phyloP scores from a whole-genome alignment of 768 basidiomycete species.

The Sarcodon aspratus region DNA sequence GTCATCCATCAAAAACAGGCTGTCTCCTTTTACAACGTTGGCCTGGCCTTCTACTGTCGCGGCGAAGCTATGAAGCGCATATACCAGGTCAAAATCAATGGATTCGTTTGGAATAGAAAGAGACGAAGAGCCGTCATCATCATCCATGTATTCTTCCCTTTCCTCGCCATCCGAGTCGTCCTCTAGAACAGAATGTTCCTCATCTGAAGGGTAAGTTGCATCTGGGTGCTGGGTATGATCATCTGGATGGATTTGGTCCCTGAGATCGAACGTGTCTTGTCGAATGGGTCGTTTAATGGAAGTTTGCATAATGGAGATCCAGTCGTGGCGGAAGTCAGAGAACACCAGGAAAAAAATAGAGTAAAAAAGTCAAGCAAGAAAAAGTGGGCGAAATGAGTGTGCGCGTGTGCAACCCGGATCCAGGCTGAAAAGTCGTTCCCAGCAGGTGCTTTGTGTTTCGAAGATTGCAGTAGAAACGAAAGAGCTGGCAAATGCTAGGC shows the following conservation, averaged over 20 bases:
- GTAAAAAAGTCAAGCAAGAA: not conserved
- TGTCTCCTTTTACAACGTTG: conserved; percentile 97
- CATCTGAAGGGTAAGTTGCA: conserved; percentile 46
- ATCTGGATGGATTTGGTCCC: conserved; percentile 46
- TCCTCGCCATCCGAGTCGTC: conserved; percentile 75
- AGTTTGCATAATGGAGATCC: too few relatives aligned
- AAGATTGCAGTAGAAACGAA: too few relatives aligned
- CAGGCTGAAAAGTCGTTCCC: too few relatives aligned
- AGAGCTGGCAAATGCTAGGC: too few relatives aligned
- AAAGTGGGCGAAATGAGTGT: not conserved
- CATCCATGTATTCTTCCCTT: conserved; percentile 49
- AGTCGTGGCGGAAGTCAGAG: not conserved
- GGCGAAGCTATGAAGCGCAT: conserved; percentile 91
- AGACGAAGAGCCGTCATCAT: conserved; percentile 70
- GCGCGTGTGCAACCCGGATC: too few relatives aligned
- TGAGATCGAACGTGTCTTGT: conserved; percentile 64
- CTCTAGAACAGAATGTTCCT: conserved; percentile 74
- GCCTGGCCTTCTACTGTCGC: conserved; percentile 99
- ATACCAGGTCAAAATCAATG: conserved; percentile 89
- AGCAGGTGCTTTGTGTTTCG: too few relatives aligned
- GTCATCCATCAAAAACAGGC: conserved; percentile 93
- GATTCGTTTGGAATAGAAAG: conserved; percentile 85
- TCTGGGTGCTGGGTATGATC: conserved; percentile 38
- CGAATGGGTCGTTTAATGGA: conserved; percentile 11
- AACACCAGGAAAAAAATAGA: not conserved